Percentiles rank a stretch among this genome's conserved stretches.
Evolutionary conservation across 805 yeast species (phyloP).

Genomic region (Metschnikowia noctiluminum): DNA sequence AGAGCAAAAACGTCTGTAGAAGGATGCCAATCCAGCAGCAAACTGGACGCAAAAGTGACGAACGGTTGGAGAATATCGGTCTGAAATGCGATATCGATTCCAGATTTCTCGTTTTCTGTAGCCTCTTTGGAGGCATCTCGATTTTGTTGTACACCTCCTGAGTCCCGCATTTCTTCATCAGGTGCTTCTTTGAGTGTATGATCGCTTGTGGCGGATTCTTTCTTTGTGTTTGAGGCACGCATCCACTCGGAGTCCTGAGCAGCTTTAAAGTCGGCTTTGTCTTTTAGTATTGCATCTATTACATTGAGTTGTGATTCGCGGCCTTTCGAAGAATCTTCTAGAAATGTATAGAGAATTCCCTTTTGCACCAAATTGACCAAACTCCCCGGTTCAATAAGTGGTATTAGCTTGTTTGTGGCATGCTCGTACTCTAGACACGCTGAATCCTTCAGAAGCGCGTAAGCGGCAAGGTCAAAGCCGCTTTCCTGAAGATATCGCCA

Average conservation of each 20-base stretch:
- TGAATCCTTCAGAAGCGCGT: slow-evolving; percentile 75
- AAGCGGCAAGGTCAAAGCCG: slow-evolving; percentile 73
- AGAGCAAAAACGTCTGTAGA: slow-evolving; percentile 46
- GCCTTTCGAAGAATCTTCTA: slow-evolving; percentile 52
- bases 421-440: slow-evolving; percentile 54
- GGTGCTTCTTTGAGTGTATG: too few species aligned
- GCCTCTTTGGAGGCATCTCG: not conserved
- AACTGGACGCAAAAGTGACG: slow-evolving; percentile 40
- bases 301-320: slow-evolving; percentile 23
- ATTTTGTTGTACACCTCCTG: not conserved
- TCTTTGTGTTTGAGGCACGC: slow-evolving; percentile 15
- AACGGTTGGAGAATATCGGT: slow-evolving; percentile 40
- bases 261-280: slow-evolving; percentile 27
- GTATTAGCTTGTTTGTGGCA: slow-evolving; percentile 36
- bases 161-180: slow-evolving; percentile 5
- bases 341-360: slow-evolving; percentile 76
- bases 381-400: slow-evolving; percentile 69
- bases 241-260: slow-evolving; percentile 23
- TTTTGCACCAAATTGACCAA: slow-evolving; percentile 79
- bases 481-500: slow-evolving; percentile 92
- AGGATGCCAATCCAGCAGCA: slow-evolving; percentile 59
- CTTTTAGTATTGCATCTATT: slow-evolving; percentile 52
- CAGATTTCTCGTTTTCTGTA: not conserved
- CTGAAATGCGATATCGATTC: slow-evolving; percentile 6
- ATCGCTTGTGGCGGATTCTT: not conserved